Evolutionary conservation across 441 rosid genomes (phyloP).

Genomic region (Croton laevigatus): DNA sequence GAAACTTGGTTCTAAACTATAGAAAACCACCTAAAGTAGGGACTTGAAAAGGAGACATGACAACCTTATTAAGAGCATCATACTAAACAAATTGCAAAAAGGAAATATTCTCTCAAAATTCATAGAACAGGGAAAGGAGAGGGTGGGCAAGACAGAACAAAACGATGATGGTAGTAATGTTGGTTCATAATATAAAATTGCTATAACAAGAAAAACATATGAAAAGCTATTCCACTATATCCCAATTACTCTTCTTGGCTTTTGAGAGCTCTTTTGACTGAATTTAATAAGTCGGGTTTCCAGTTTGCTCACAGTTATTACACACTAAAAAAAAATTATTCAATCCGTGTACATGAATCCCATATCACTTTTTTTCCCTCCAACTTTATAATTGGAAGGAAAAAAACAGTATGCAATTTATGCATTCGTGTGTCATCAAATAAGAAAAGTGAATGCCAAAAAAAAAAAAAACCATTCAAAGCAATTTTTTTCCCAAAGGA

Average conservation of each 20-base stretch:
- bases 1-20: constrained; percentile 7
- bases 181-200: constrained; percentile 18
- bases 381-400: not conserved
- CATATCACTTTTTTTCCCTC: not conserved
- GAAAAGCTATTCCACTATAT: constrained; percentile 25
- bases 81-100: constrained; percentile 11
- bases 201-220: constrained; percentile 20
- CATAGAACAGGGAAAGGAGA: constrained; percentile 5
- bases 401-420: not conserved
- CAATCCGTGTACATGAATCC: not conserved
- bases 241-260: constrained; percentile 15
- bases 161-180: constrained; percentile 26
- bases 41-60: constrained; percentile 8
- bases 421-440: constrained; percentile 12
- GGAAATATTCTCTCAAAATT: constrained; percentile 15
- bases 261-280: constrained; percentile 21
- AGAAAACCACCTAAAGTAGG: not conserved
- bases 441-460: constrained; percentile 3
- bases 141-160: constrained; percentile 25
- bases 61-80: constrained; percentile 12
- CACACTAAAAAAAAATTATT: constrained; percentile 5
- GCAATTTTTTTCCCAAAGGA: not conserved
- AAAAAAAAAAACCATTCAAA: not conserved
- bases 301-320: constrained; percentile 3
- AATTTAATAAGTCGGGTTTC: not conserved